These are phyloP conservation scores for Datura wrightii DNA, from an alignment of 257 asterid genomes.

Conservation along the genomic window DNA sequence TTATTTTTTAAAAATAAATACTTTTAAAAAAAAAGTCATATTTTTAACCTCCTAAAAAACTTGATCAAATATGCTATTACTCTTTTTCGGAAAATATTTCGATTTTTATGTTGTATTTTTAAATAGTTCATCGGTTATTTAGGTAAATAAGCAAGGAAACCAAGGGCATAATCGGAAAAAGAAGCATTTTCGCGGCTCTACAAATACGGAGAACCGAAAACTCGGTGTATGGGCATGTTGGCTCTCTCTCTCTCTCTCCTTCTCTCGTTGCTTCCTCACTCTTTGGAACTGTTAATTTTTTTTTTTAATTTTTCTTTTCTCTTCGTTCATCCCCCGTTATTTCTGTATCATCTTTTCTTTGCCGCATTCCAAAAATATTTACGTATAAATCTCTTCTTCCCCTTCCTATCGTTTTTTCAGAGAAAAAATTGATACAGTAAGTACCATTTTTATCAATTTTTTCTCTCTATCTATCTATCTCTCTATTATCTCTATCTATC, in stretches of 20 bases:
- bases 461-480: neutral
- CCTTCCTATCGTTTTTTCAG: neutral
- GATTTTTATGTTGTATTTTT: too few relatives aligned
- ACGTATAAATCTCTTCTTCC: neutral
- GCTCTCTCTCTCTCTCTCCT: neutral
- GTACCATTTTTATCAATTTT: neutral
- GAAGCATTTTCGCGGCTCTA: constrained; percentile 4
- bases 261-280: constrained; percentile 30
- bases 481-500: too few relatives aligned
- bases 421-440: neutral
- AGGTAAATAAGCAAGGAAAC: neutral
- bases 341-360: neutral
- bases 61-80: too few relatives aligned
- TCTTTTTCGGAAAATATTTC: too few relatives aligned
- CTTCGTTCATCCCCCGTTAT: neutral
- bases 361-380: neutral
- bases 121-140: neutral
- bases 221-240: neutral
- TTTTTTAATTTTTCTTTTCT: constrained; percentile 11
- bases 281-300: constrained; percentile 33
- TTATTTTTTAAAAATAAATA: too few relatives aligned
- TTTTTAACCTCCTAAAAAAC: too few relatives aligned
- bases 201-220: constrained; percentile 33
- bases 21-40: too few relatives aligned
- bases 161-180: constrained; percentile 26